Evolutionary conservation across 805 yeast species (phyloP), one percentile per base, ranked within the genome.

Genomic region (Candida sphagnicola): DNA sequence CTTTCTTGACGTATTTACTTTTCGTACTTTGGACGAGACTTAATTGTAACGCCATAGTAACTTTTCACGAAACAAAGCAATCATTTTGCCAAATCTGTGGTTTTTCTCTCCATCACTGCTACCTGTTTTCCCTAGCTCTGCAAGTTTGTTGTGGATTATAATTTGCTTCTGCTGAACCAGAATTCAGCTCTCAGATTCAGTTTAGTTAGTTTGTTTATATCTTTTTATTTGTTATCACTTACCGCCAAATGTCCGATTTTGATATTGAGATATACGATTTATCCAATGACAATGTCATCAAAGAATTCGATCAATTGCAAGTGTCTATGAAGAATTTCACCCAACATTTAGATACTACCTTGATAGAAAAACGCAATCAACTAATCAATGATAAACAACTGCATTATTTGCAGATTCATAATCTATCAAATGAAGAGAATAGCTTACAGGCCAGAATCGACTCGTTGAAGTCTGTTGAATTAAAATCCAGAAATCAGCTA

Each of bases 251-350:
- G 34, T 33, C 35, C n/a, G 34, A 25, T 13, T 17, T 18, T 11
- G 28, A 36, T 18, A 36, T 19, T 28, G 34, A 31, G 15, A 37
- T 23, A 3, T 17, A 18, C 10, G 34, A 31, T 37, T 31, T 28
- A 26, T 12, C 14, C 11, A 18, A 42, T 38, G 39, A 37, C 14
- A 24, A 40, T 10, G 37, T 44, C 5, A 47, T 55, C 11, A 61
- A 62, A 6, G 62, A 59, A 43, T 70, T 70, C 42, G 67, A 61
- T 5, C 49, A 49, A 13, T 59, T 72, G 16, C 61, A 61, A 44
- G 37, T 38, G 18, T 62, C 65, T 35, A 61, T 75, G 61, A 65
- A 60, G 21, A 51, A 42, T 15, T 70, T 75, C 67, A n/a, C 48
- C 50, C 17, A 57, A 50, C 19, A 59, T 74, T 50, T 70, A 69